These are phyloP conservation scores for Carex pumila DNA, from an alignment of 176 grass and related monocot genomes.

Conservation along the genomic window DNA sequence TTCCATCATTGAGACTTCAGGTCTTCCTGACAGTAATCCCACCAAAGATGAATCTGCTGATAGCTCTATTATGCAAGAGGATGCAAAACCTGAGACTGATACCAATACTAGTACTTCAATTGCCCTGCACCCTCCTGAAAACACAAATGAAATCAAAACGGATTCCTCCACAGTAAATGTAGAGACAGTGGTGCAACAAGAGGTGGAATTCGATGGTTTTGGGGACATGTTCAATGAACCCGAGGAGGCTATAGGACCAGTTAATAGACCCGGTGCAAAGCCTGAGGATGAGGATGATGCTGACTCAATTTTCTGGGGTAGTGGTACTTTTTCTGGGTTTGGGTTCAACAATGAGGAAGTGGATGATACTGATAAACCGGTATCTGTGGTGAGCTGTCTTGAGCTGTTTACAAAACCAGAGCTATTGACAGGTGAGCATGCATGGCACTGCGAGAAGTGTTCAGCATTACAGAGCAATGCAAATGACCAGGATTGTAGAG, in stretches of 20 bases:
- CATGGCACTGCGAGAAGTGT: slow-evolving; percentile 43
- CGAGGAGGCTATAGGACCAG: slow-evolving; percentile 61
- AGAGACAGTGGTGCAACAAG: neutral
- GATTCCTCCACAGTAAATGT: neutral
- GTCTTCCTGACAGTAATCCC: neutral
- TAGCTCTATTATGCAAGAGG: neutral
- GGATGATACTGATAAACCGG: slow-evolving; percentile 53
- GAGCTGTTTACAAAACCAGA: slow-evolving; percentile 73
- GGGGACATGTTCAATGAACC: slow-evolving; percentile 89
- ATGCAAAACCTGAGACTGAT: neutral
- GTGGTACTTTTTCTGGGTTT: slow-evolving; percentile 21
- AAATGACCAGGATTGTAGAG: slow-evolving; percentile 30
- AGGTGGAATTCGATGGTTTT: slow-evolving; percentile 52
- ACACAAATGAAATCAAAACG: neutral
- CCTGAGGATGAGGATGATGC: slow-evolving; percentile 37
- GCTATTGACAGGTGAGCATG: slow-evolving; percentile 57
- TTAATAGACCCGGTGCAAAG: slow-evolving; percentile 32
- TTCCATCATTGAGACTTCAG: neutral
- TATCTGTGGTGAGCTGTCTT: slow-evolving; percentile 83
- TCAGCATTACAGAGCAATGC: slow-evolving; percentile 29
- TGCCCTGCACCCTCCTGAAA: neutral
- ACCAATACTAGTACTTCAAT: neutral
- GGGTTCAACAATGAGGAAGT: slow-evolving; percentile 58
- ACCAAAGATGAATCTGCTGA: neutral
- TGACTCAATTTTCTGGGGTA: slow-evolving; percentile 65